These are phyloP conservation scores for Calonectria hawksworthii DNA, from an alignment of 2,329 filamentous ascomycete genomes.

Conservation along the genomic window DNA sequence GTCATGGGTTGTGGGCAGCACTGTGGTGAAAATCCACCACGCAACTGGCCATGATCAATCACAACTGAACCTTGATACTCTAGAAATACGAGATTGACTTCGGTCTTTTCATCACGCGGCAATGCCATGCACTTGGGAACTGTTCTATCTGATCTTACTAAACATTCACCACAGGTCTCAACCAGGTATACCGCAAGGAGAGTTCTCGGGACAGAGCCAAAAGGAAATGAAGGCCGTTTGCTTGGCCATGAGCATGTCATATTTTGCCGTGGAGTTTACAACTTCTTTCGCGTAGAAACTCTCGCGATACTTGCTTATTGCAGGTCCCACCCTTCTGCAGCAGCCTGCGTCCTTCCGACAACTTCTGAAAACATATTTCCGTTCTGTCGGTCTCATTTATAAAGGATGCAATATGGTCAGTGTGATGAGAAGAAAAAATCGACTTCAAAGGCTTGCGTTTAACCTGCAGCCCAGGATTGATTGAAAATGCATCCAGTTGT, in stretches of 20 bases:
- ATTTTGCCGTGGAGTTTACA: neutral
- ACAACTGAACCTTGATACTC: neutral
- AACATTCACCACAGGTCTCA: neutral
- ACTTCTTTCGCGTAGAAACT: neutral
- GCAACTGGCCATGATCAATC: neutral
- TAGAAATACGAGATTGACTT: neutral
- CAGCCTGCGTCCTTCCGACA: neutral
- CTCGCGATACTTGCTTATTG: neutral
- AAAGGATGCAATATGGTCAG: neutral
- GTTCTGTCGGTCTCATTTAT: neutral
- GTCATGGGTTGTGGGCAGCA: neutral
- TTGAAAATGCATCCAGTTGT: neutral
- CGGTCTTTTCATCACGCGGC: neutral
- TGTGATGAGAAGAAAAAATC: neutral
- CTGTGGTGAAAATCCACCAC: neutral
- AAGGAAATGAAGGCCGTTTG: neutral
- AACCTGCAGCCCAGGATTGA: neutral
- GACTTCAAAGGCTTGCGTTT: neutral
- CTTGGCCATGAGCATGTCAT: neutral
- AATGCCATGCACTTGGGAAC: neutral
- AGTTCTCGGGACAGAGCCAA: neutral
- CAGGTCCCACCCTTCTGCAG: neutral
- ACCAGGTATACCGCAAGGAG: neutral
- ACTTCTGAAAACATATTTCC: neutral
- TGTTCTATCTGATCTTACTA: neutral